These are phyloP conservation scores for Saturnispora diversa DNA, from an alignment of 805 yeast species.

Conservation along the genomic window DNA sequence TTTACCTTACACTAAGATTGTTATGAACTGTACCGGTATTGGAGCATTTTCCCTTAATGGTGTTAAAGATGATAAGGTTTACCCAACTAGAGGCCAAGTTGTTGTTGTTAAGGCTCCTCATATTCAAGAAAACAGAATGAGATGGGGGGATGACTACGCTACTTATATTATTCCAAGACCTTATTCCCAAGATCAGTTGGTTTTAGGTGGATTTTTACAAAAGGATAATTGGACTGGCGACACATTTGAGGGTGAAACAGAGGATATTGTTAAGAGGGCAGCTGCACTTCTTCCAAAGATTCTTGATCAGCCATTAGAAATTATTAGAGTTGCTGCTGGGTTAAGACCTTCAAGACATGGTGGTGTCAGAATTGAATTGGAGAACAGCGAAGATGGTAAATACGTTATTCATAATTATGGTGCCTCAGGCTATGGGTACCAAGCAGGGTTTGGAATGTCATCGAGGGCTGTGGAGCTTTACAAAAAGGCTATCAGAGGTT, in stretches of 20 bases:
- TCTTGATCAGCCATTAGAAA: slow-evolving; percentile 36
- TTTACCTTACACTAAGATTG: slow-evolving; percentile 32
- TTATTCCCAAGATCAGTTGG: slow-evolving; percentile 51
- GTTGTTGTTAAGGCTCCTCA: slow-evolving; percentile 67
- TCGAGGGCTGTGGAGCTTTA: slow-evolving; percentile 36
- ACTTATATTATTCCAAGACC: slow-evolving; percentile 73
- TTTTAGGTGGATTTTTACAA: slow-evolving; percentile 71
- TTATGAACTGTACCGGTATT: slow-evolving; percentile 73
- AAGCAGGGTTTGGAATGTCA: slow-evolving; percentile 58
- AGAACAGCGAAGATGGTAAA: slow-evolving; percentile 33
- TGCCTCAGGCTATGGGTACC: slow-evolving; percentile 58
- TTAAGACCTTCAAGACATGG: slow-evolving; percentile 71
- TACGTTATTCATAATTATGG: slow-evolving; percentile 65
- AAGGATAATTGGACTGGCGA: slow-evolving; percentile 54
- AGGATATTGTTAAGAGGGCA: slow-evolving; percentile 54
- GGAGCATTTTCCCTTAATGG: slow-evolving; percentile 61
- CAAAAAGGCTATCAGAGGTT: slow-evolving; percentile 13
- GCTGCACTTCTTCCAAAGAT: slow-evolving; percentile 45
- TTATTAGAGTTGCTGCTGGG: slow-evolving; percentile 63
- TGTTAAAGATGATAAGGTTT: slow-evolving; percentile 50
- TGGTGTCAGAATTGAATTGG: slow-evolving; percentile 63
- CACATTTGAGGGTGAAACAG: slow-evolving; percentile 48
- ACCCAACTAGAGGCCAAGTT: slow-evolving; percentile 77
- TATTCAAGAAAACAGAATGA: slow-evolving; percentile 46
- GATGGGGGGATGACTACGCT: slow-evolving; percentile 55